phyloP scores from a whole-genome alignment of 2,329 filamentous ascomycete species.

The Neocatenulostroma microsporum region DNA sequence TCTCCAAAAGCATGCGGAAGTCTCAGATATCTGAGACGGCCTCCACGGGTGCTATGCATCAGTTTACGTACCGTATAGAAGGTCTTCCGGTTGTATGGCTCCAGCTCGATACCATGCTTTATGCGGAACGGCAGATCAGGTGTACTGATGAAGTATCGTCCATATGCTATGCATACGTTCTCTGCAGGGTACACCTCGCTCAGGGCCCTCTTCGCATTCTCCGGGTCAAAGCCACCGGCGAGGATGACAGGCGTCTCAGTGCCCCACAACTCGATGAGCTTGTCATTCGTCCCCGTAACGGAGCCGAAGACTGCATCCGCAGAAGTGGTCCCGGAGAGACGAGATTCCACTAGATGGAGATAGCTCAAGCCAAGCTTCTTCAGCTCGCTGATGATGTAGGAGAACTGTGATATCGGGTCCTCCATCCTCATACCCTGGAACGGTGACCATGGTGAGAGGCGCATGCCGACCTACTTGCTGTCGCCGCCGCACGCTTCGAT shows the following conservation, averaged over 20 bases:
- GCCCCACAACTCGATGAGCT: slow-evolving; percentile 20
- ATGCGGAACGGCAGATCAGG: slow-evolving; percentile 44
- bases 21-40: no score
- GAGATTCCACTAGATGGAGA: slow-evolving; percentile 45
- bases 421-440: slow-evolving; percentile 58
- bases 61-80: no score
- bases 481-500: slow-evolving; percentile 43
- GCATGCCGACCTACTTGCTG: slow-evolving; percentile 42
- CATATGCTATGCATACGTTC: slow-evolving; percentile 42
- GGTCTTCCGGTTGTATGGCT: slow-evolving; percentile 38
- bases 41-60: no score
- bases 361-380: slow-evolving; percentile 49
- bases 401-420: slow-evolving; percentile 53
- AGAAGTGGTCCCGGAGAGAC: slow-evolving; percentile 37
- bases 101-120: slow-evolving; percentile 36
- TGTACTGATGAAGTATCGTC: slow-evolving; percentile 43
- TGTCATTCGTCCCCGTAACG: slow-evolving; percentile 18
- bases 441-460: slow-evolving; percentile 51
- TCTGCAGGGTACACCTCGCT: slow-evolving; percentile 37
- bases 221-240: slow-evolving; percentile 36
- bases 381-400: slow-evolving; percentile 45
- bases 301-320: slow-evolving; percentile 24
- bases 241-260: slow-evolving; percentile 28
- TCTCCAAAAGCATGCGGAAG: no score
- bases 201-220: slow-evolving; percentile 30